Conservation (phyloP, 306 rosid genomes). For the Pachyrhizus erosus region DNA sequence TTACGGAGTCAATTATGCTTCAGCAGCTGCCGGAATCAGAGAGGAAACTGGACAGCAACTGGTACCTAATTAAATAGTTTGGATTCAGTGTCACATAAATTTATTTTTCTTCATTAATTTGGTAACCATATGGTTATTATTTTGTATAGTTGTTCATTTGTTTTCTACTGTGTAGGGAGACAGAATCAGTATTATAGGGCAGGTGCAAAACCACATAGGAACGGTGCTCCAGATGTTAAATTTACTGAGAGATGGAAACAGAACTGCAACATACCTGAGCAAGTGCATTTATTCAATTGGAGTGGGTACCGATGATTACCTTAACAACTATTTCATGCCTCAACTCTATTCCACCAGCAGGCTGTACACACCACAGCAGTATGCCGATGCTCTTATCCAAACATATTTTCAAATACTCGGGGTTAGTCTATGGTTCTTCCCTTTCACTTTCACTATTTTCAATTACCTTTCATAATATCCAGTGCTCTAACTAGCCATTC, state of each 20-base stretch:
- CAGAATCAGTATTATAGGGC: constrained; percentile 76
- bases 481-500: background rate
- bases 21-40: constrained; percentile 95
- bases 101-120: background rate
- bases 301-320: constrained; percentile 91
- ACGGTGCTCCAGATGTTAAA: constrained; percentile 71
- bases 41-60: constrained; percentile 92
- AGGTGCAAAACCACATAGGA: constrained; percentile 70
- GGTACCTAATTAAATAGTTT: constrained; percentile 43
- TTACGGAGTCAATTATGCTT: constrained; percentile 85
- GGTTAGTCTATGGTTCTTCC: constrained; percentile 42
- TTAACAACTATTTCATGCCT: constrained; percentile 96
- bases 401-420: constrained; percentile 62
- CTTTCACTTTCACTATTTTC: background rate
- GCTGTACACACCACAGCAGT: constrained; percentile 69
- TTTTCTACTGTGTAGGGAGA: constrained; percentile 60
- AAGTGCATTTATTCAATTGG: constrained; percentile 89
- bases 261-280: constrained; percentile 64
- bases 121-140: background rate
- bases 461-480: background rate
- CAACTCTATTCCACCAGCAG: constrained; percentile 58
- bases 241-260: constrained; percentile 57
- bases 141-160: background rate
- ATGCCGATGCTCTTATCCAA: constrained; percentile 67
- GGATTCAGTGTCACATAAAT: no score